phyloP scores from a whole-genome alignment of 2,329 filamentous ascomycete genomes.

The Emergomyces orientalis region DNA sequence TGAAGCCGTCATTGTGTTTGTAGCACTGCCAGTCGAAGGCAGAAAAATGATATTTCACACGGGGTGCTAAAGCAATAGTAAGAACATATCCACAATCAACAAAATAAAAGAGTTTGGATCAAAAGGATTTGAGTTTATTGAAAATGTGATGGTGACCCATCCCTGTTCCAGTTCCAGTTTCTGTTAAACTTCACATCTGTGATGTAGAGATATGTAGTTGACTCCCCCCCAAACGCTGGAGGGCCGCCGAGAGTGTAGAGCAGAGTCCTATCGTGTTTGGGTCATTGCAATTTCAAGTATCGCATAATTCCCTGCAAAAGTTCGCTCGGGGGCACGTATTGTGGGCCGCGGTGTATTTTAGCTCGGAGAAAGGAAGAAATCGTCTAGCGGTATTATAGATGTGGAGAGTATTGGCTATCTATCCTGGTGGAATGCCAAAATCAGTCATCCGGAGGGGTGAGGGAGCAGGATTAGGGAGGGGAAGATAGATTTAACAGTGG shows the following conservation, averaged over 20 bases:
- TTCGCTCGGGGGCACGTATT: background rate
- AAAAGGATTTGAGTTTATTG: background rate
- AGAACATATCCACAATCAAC: background rate
- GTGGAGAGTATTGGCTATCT: background rate
- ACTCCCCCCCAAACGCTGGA: constrained; percentile 56
- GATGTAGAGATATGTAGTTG: constrained; percentile 38
- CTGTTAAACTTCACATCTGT: background rate
- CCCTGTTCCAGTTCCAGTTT: background rate
- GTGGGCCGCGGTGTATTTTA: background rate
- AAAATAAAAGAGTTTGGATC: background rate
- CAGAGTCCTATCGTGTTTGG: constrained; percentile 41
- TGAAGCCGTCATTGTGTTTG: background rate
- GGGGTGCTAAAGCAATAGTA: background rate
- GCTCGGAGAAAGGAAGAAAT: background rate
- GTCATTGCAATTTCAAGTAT: background rate
- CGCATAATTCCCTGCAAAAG: background rate
- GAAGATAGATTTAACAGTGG: background rate
- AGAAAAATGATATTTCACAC: too few relatives aligned
- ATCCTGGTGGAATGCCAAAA: background rate
- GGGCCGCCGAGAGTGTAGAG: constrained; percentile 83
- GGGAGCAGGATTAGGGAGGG: background rate
- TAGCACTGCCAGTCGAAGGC: background rate
- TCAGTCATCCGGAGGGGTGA: background rate
- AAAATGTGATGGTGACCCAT: background rate
- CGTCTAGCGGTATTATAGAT: background rate